Base-by-base conservation (phyloP, 2,329 filamentous ascomycete species). In the Periconia sp. region DNA sequence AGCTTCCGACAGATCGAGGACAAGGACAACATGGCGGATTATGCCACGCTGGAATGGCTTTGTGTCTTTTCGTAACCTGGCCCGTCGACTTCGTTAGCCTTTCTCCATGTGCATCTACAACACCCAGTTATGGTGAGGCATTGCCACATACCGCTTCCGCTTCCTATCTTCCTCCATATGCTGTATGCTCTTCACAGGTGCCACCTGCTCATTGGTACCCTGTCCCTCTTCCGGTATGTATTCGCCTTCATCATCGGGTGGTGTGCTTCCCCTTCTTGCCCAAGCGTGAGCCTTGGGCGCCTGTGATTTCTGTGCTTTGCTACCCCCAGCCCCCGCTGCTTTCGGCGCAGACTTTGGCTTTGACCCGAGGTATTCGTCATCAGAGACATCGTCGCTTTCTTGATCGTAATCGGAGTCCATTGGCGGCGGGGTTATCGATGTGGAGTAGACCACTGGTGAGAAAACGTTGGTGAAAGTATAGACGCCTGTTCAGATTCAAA, bases 1-100 rank as follows among this genome's bases (percentile, higher is more conserved):
- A 47, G 93, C 91, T 59, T 90, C 88, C 19, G 91, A 96, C 75
- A 97, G 88, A 74, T 99, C 94, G 33, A 99, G 78, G 40, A 97
- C 87, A 19, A 99, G 81, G 52, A 97, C 86, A 47, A 97, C 78
- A 75, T 99, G 93, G n/a, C 94, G 88, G 74, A 99, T 99, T 66
- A 99, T 99, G 57, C 94, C 94, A 64, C 94, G 85, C 76, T 99
- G 94, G 50, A 99, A 80, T 13, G 94, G 94, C 45, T 93, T 97
- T 27, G 94, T 97, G 72, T 99, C 94, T 73, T 91, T 90, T 56
- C 96, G 81, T 56, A 97, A 78, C 64, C 92, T 90, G 62, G 8
- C 8, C 31, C 75, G 10, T 37, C 11, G 40, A 37, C 15, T 49
- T 35, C 54, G 49, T 54, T 41, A 56, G 47, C 37, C 15, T 47